Evolutionary conservation across 2,329 filamentous ascomycete species (phyloP).

Genomic region (Stemphylium beticola): DNA sequence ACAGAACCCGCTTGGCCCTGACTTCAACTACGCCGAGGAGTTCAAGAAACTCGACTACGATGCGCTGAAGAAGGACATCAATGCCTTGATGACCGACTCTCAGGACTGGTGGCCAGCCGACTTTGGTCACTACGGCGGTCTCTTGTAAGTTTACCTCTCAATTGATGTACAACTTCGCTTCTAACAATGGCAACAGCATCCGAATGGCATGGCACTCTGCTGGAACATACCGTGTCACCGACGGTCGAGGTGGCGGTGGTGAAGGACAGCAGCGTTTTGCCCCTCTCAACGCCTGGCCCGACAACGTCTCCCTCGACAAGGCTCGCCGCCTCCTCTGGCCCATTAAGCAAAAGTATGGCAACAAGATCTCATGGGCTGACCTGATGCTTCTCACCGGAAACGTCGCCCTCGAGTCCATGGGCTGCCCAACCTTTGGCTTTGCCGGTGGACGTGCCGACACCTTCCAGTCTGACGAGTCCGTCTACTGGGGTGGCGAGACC

Average conservation of each 20-base stretch:
- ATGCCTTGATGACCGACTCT: conserved; percentile 75
- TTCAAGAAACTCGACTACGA: conserved; percentile 76
- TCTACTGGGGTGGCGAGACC: conserved; percentile 78
- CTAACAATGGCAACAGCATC: conserved; percentile 50
- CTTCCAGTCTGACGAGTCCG: conserved; percentile 76
- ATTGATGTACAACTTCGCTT: not conserved
- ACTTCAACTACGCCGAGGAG: conserved; percentile 74
- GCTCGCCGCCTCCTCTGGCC: conserved; percentile 79
- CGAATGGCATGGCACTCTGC: conserved; percentile 83
- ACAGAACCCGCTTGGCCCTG: conserved; percentile 67
- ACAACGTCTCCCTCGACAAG: conserved; percentile 81
- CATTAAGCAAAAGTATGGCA: conserved; percentile 84
- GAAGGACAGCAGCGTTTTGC: conserved; percentile 80
- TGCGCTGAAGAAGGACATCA: conserved; percentile 75
- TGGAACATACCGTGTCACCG: conserved; percentile 76
- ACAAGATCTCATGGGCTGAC: conserved; percentile 83
- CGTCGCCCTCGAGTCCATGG: conserved; percentile 79
- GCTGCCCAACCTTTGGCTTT: conserved; percentile 75
- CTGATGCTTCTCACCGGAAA: conserved; percentile 74
- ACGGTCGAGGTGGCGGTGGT: conserved; percentile 77
- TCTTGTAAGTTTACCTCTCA: conserved; percentile 57
- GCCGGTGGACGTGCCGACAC: conserved; percentile 74
- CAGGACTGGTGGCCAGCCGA: conserved; percentile 85
- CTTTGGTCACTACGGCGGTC: conserved; percentile 79
- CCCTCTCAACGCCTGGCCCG: conserved; percentile 82